Base-by-base conservation (phyloP, 2,329 filamentous ascomycete species). In the Boeremia lycopersici region DNA sequence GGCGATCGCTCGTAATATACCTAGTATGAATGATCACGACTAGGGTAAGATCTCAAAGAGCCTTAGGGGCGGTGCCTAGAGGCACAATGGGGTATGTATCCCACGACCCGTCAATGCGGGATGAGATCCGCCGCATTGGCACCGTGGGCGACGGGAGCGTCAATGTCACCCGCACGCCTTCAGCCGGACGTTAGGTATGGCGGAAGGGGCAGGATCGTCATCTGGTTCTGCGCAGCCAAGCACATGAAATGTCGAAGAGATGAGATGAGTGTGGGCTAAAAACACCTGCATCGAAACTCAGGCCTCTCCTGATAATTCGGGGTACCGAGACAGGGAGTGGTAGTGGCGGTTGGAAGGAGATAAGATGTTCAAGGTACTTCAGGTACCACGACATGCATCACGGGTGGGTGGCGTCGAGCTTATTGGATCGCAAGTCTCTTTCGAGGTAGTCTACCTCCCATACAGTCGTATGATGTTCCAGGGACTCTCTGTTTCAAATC, bases 61-160 rank as follows among this genome's bases (percentile, higher is more conserved):
- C 34, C 28, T 19, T 38, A 44, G 40, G 39, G 40, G 31, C 35
- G 30, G 19, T 52, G 40, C 45, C 51, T 25, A 38, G 33, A 38
- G 35, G 43, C 38, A 39, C 15, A 48, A 39, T 40, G 40, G 45
- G 40, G 31, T 44, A 38, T 26, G 38, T 25, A 46, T 31, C 31
- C 30, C 30, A 28, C 30, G 31, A 17, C 33, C 44, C n/a, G 19
- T 23, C 19, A 29, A 38, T 34, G 40, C 34, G 45, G 39, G 44
- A 44, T 44, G 34, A 44, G 39, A 40, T 40, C 51, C 45, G 34
- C 44, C 33, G 34, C 34, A 19, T 48, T 45, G 51, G 34, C 34
- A 43, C 44, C 40, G 23, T 48, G 28, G 44, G 33, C 6, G 15
- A 43, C 33, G 25, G 39, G 28, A 45, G 44, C 33, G 23, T 38